These are phyloP conservation scores for Biscutella laevigata DNA, from an alignment of 441 rosid species.

Conservation along the genomic window DNA sequence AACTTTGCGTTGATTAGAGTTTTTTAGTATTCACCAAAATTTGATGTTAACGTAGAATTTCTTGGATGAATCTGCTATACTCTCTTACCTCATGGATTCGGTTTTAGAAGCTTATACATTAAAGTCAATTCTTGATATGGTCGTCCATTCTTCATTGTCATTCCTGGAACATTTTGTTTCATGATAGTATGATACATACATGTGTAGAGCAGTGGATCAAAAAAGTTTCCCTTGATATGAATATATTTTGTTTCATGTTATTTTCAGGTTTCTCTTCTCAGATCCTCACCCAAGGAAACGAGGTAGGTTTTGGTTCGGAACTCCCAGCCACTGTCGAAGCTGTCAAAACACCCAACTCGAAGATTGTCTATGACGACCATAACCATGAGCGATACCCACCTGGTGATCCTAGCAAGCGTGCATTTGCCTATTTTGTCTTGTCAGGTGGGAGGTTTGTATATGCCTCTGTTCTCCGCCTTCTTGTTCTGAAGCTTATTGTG, in stretches of 20 bases:
- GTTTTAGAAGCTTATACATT: neutral
- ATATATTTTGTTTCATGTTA: neutral
- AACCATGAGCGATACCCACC: constrained; percentile 90
- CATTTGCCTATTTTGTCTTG: constrained; percentile 84
- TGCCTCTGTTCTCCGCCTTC: constrained; percentile 79
- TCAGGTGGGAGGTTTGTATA: constrained; percentile 91
- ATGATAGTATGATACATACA: neutral
- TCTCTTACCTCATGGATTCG: neutral
- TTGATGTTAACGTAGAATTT: neutral
- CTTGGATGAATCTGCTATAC: neutral
- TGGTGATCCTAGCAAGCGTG: constrained; percentile 95
- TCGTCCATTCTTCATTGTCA: neutral
- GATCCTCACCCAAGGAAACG: constrained; percentile 44
- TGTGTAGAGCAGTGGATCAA: neutral
- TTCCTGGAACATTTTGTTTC: neutral
- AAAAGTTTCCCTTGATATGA: neutral
- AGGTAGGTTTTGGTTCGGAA: constrained; percentile 44
- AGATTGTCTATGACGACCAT: constrained; percentile 69
- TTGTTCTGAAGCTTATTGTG: constrained; percentile 69
- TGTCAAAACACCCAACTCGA: constrained; percentile 66
- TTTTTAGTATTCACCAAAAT: neutral
- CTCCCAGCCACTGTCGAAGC: constrained; percentile 64
- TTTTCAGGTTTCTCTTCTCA: constrained; percentile 58
- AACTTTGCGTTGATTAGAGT: neutral
- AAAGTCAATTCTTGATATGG: neutral